Base-by-base conservation (phyloP, 164 flowering plant genomes). In the Nymphaea thermarum region DNA sequence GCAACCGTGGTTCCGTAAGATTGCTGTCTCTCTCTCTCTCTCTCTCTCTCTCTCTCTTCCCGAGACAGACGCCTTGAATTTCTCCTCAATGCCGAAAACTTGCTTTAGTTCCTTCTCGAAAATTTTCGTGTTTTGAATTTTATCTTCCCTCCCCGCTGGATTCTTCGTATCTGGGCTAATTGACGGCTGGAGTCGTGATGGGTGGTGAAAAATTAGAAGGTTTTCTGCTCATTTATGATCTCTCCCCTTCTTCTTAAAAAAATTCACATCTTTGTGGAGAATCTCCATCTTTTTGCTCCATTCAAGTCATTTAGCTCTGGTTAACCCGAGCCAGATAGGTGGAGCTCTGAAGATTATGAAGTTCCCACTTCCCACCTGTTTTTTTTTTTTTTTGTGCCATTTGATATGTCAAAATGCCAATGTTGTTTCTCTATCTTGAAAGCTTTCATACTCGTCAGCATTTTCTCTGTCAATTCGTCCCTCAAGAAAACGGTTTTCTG, bases 1-100 rank as follows among this genome's bases (percentile, higher is more conserved):
- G 74, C 55, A 71, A 71, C 62, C 74, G 74, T 4, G 69, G 74
- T 4, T 67, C 42, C 43, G 74, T 71, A 71, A 66, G 74, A 61
- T 61, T 16, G 5, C 36, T 36, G 15, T 36, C 18, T 36, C 43
- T 36, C 6, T 42, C 63, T 18, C 43, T 67, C 43, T 59, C 64
- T 43, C 45, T 41, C 41, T 67, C 36, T 41, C 64, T 43, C 3
- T 16, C 16, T 2, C 16, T 2, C 16, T 16, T 55, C 60, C 16
- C 12, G 10, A 55, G 12, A 55, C 60, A 8, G 16, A 55, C 60
- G 16, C 12, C 16, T 1, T 55, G 10, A 8, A 16, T 55, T 8
- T 55, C 10, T 55, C 10, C 60, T 55, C 16, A 16, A 16, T 55
- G 60, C 10, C 16, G 10, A 55, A 55, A 55, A 25, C 36, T 16